Evolutionary conservation across 2,329 filamentous ascomycete genomes (phyloP).

Genomic region (Apiospora pterosperma): DNA sequence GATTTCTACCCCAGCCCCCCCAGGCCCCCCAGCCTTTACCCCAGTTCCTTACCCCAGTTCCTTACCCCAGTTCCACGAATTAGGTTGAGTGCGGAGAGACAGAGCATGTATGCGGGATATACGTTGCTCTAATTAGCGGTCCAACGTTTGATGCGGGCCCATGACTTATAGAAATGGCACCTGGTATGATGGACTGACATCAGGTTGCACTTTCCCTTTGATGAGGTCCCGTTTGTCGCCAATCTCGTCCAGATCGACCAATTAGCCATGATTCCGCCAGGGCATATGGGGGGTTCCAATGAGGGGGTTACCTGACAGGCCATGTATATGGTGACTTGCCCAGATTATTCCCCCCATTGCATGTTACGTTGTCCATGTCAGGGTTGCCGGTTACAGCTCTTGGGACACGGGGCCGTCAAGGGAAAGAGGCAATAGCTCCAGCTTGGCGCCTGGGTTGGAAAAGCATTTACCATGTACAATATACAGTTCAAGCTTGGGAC

Average conservation of each 20-base stretch:
- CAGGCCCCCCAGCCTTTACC: too few relatives aligned
- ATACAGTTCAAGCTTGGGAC: not conserved
- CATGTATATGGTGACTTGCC: not conserved
- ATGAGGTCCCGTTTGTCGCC: not conserved
- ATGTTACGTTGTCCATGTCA: not conserved
- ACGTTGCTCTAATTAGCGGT: not conserved
- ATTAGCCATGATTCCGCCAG: not conserved
- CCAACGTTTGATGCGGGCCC: not conserved
- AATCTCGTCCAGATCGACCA: not conserved
- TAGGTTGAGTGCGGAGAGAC: not conserved
- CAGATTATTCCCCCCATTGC: not conserved
- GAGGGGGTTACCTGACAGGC: not conserved
- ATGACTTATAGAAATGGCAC: not conserved
- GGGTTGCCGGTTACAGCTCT: not conserved
- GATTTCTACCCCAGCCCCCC: not conserved
- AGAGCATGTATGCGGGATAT: not conserved
- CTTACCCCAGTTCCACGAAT: not conserved
- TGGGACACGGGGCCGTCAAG: not conserved
- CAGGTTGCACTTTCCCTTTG: not conserved
- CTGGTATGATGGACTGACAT: not conserved
- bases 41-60: too few relatives aligned
- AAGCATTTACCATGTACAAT: not conserved
- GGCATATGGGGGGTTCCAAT: not conserved
- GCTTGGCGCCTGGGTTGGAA: not conserved
- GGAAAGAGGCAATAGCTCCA: not conserved